Evolutionary conservation across 495 filamentous ascomycete genomes (phyloP).

Genomic region (Neurospora tetraspora): DNA sequence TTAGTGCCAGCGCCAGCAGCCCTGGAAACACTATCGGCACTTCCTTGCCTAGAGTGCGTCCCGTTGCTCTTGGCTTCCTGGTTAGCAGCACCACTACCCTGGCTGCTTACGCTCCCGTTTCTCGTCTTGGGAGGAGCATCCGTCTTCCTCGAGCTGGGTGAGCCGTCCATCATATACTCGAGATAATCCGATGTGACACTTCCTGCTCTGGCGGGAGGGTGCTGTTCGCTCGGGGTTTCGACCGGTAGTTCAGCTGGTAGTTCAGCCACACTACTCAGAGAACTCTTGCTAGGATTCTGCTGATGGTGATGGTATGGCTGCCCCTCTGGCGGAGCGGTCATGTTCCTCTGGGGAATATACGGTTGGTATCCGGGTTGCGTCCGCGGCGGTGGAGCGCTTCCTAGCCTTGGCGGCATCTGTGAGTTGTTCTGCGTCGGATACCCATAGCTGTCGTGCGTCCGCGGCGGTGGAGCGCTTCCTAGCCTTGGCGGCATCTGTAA

Average conservation of each 20-base stretch:
- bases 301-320: slow-evolving; percentile 15
- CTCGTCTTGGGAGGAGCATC: not conserved
- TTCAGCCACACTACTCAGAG: slow-evolving; percentile 16
- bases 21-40: not conserved
- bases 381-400: slow-evolving; percentile 30
- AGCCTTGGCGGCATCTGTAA: slow-evolving; percentile 23
- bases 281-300: slow-evolving; percentile 18
- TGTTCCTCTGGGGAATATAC: slow-evolving; percentile 35
- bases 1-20: not conserved
- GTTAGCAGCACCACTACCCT: not conserved
- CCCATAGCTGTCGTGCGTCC: no score
- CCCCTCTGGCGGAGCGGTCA: slow-evolving; percentile 37
- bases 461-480: slow-evolving; percentile 29
- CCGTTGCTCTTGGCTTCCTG: not conserved
- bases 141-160: not conserved
- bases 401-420: no score
- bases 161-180: not conserved
- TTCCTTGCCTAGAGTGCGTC: not conserved
- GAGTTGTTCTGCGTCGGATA: no score
- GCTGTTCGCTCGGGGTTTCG: not conserved
- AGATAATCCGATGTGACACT: not conserved
- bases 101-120: not conserved
- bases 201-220: not conserved
- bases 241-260: not conserved
- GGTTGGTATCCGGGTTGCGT: slow-evolving; percentile 18